Percentiles rank a stretch among this genome's conserved stretches.
Evolutionary conservation across 129 eudicot species (phyloP).

Genomic region (Pittosporum tobira): DNA sequence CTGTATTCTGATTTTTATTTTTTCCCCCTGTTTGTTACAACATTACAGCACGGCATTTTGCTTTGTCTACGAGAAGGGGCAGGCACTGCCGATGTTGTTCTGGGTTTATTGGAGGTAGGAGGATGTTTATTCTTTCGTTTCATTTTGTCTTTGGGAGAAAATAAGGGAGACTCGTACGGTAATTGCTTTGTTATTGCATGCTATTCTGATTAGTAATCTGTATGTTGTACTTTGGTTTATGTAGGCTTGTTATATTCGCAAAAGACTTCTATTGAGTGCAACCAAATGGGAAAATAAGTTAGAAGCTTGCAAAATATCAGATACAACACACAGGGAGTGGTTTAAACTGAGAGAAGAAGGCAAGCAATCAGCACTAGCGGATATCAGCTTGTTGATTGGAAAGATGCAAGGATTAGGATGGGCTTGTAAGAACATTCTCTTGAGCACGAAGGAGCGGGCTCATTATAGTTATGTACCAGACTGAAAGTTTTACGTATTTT

Average conservation of each 20-base stretch:
- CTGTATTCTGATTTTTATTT: neutral
- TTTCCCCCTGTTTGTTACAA: too few species aligned
- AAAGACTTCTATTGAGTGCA: slow-evolving; percentile 20
- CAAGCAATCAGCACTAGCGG: slow-evolving; percentile 43
- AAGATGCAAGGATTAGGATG: slow-evolving; percentile 55
- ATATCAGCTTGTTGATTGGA: slow-evolving; percentile 32
- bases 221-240: neutral
- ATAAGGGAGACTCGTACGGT: too few species aligned
- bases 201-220: neutral
- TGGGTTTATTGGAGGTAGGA: slow-evolving; percentile 73
- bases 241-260: slow-evolving; percentile 74
- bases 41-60: slow-evolving; percentile 51
- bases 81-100: slow-evolving; percentile 44
- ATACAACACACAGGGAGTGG: slow-evolving; percentile 31
- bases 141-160: neutral
- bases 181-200: neutral
- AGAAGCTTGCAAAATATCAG: slow-evolving; percentile 26
- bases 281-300: slow-evolving; percentile 16
- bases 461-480: slow-evolving; percentile 64
- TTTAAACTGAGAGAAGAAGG: slow-evolving; percentile 38
- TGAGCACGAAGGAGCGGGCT: slow-evolving; percentile 59
- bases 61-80: slow-evolving; percentile 88
- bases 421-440: slow-evolving; percentile 64
- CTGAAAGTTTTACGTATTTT: slow-evolving; percentile 3
- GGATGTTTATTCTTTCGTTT: neutral